Evolutionary conservation across 805 yeast genomes (phyloP).

Genomic region (Metschnikowia picachoensis): DNA sequence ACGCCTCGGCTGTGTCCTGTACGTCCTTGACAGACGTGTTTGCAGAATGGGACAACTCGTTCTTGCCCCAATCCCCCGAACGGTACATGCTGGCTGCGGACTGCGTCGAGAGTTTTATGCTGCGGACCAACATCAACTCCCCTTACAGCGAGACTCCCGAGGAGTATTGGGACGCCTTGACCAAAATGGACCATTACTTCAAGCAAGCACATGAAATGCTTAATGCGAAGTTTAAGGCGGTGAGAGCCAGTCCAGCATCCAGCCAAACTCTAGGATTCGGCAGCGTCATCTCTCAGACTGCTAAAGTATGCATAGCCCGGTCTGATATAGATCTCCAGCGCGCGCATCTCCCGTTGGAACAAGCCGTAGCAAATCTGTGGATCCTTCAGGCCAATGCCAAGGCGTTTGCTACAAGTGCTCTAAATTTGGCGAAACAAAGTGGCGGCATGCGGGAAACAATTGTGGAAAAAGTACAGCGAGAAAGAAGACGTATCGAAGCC

Average conservation of each 20-base stretch:
- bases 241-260: not conserved
- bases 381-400: slow-evolving; percentile 38
- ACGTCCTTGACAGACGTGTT: slow-evolving; percentile 21
- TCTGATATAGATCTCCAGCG: slow-evolving; percentile 52
- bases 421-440: slow-evolving; percentile 39
- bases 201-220: slow-evolving; percentile 39
- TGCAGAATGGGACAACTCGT: slow-evolving; percentile 31
- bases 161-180: slow-evolving; percentile 38
- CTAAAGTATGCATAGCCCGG: slow-evolving; percentile 45
- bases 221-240: slow-evolving; percentile 5
- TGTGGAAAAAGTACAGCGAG: slow-evolving; percentile 40
- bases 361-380: slow-evolving; percentile 26
- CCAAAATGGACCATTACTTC: slow-evolving; percentile 33
- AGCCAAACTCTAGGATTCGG: slow-evolving; percentile 27
- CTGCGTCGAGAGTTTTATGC: slow-evolving; percentile 41
- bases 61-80: slow-evolving; percentile 31
- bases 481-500: slow-evolving; percentile 43
- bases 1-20: slow-evolving; percentile 7
- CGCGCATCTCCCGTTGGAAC: slow-evolving; percentile 27
- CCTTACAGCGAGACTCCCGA: slow-evolving; percentile 12
- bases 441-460: slow-evolving; percentile 52
- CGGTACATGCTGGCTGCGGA: slow-evolving; percentile 41
- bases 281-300: slow-evolving; percentile 31
- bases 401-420: slow-evolving; percentile 44
- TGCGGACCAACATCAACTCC: slow-evolving; percentile 25